Conservation (phyloP, 345 rosid species). For the Clarkia xantiana region DNA sequence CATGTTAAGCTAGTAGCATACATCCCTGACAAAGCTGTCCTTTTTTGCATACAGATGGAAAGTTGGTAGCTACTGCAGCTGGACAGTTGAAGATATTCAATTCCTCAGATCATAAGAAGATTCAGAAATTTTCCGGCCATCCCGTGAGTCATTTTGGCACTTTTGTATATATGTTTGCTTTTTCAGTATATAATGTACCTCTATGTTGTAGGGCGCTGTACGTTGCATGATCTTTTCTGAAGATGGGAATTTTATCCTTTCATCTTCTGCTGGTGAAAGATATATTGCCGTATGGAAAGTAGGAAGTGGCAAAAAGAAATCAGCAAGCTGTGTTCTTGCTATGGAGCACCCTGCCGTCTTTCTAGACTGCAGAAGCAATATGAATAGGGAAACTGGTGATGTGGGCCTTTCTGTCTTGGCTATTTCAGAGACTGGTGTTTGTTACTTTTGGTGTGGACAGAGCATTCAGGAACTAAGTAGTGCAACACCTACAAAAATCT, state of each 20-base stretch:
- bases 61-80: slow-evolving; percentile 62
- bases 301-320: slow-evolving; percentile 56
- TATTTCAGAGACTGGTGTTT: slow-evolving; percentile 70
- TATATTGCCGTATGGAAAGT: slow-evolving; percentile 69
- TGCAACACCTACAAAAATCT: slow-evolving; percentile 57
- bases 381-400: slow-evolving; percentile 23
- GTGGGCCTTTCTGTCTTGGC: slow-evolving; percentile 51
- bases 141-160: slow-evolving; percentile 48
- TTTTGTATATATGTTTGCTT: background rate
- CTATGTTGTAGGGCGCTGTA: slow-evolving; percentile 48
- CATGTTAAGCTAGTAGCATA: background rate
- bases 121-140: slow-evolving; percentile 85
- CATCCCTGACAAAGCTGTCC: slow-evolving; percentile 5
- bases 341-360: slow-evolving; percentile 89
- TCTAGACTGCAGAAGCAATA: slow-evolving; percentile 46
- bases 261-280: slow-evolving; percentile 76
- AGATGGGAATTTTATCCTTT: slow-evolving; percentile 65
- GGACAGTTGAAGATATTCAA: slow-evolving; percentile 57
- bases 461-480: slow-evolving; percentile 43
- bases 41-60: slow-evolving; percentile 43
- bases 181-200: slow-evolving; percentile 8
- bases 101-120: slow-evolving; percentile 60
- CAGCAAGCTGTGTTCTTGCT: slow-evolving; percentile 85
- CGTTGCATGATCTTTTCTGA: slow-evolving; percentile 62
- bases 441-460: slow-evolving; percentile 75